phyloP scores from a whole-genome alignment of 345 rosid species.

The Euphorbia pulcherrima region DNA sequence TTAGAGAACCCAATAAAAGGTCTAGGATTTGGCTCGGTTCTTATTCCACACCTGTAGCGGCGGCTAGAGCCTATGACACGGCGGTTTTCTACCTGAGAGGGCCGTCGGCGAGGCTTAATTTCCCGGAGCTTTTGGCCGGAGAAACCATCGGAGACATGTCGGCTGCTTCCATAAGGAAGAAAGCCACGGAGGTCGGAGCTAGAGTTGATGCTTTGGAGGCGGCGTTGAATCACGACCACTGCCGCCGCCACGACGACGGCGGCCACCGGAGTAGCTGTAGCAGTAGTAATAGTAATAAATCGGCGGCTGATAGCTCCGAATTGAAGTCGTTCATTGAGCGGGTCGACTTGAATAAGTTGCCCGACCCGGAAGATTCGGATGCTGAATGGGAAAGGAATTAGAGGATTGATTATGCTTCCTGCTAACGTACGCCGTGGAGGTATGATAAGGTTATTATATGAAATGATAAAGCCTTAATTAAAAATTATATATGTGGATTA shows the following conservation, averaged over 20 bases:
- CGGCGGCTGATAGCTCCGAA: conserved; percentile 20
- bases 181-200: conserved; percentile 90
- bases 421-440: conserved; percentile 28
- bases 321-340: conserved; percentile 50
- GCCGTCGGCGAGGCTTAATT: conserved; percentile 87
- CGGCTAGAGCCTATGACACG: conserved; percentile 96
- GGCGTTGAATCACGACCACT: conserved; percentile 36
- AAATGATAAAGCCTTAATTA: neutral
- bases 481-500: conserved; percentile 8
- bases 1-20: conserved; percentile 90
- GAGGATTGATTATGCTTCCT: neutral
- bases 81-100: conserved; percentile 90
- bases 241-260: conserved; percentile 21
- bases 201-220: conserved; percentile 81
- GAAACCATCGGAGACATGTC: conserved; percentile 65
- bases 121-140: conserved; percentile 72
- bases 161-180: conserved; percentile 77
- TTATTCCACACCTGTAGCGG: conserved; percentile 85
- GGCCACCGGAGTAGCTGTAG: conserved; percentile 14
- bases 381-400: conserved; percentile 43
- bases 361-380: conserved; percentile 88
- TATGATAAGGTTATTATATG: conserved; percentile 10
- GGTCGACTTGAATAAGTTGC: conserved; percentile 86
- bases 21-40: conserved; percentile 98
- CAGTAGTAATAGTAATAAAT: conserved; percentile 10